Base-by-base conservation (phyloP, 352 stramenopile genomes). In the Phytophthora cactorum region DNA sequence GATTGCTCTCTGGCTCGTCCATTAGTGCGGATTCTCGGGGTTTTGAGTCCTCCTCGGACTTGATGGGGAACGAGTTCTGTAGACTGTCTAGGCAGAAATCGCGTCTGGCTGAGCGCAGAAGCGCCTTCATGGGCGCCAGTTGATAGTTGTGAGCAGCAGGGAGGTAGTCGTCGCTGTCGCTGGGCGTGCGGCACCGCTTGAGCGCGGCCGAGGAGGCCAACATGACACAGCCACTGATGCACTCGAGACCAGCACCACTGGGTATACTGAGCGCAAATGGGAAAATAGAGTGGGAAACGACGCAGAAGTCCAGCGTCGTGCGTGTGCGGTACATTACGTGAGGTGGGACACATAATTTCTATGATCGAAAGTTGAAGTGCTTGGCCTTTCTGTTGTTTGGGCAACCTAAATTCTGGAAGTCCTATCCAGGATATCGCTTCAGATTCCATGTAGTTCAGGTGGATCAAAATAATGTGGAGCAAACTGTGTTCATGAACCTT, bases 121-220 rank as follows among this genome's bases (percentile, higher is more conserved):
- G 39, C 28, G 61, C 57, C 53, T 79, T 73, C 70, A 74, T 64
- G 43, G 63, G 59, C 28, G 66, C 63, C 29, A 74, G 41, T 27
- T 70, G 63, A 46, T 77, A 77, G 46, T 66, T 68, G 52, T 68
- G 60, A 9, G 68, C 60, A n/a, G 59, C 60, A 4, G 72, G 63
- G 4, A 68, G 57, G 55, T 67, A 66, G 9, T 74, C 36, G 50
- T 76, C 64, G 39, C 46, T 49, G 47, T 60, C 59, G 45, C 65
- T 77, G 25, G 57, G 34, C 14, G 68, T 32, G 59, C 77, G 78
- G 58, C 75, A 81, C 25, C 79, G 77, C 70, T 85, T 85, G 52
- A 78, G 64, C 54, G 47, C 39, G 32, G 74, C 28, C 28, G 65
- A 67, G 9, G 66, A 46, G 27, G 68, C 59, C 52, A 79, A 25